phyloP scores from a whole-genome alignment of 305 asterid species.

The Vinca major region DNA sequence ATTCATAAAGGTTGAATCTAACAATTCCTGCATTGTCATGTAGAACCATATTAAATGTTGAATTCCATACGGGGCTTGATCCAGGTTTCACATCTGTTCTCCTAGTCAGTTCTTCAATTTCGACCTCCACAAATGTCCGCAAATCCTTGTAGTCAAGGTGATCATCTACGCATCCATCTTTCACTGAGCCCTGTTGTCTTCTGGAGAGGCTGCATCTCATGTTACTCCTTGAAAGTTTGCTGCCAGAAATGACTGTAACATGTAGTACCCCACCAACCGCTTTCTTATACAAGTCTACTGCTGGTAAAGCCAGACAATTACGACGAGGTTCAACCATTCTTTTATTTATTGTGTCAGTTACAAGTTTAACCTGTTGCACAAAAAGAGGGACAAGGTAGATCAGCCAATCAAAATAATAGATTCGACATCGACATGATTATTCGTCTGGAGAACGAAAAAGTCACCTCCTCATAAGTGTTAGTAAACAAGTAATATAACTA shows the following conservation, averaged over 20 bases:
- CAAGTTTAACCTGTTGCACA: conserved; percentile 63
- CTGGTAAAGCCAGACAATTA: conserved; percentile 78
- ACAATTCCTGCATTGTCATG: conserved; percentile 71
- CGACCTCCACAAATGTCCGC: conserved; percentile 79
- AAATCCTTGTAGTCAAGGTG: conserved; percentile 41
- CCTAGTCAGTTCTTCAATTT: conserved; percentile 77
- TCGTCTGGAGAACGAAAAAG: no score
- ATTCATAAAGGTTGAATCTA: conserved; percentile 64
- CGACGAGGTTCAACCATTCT: conserved; percentile 97
- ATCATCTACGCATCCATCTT: conserved; percentile 33
- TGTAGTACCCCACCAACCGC: conserved; percentile 73
- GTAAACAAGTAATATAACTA: no score
- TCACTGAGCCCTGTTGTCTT: conserved; percentile 27
- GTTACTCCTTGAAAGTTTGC: conserved; percentile 45
- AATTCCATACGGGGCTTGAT: conserved; percentile 73
- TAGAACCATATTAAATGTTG: conserved; percentile 69
- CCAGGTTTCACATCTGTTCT: conserved; percentile 59
- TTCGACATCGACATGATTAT: no score
- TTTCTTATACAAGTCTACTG: conserved; percentile 55
- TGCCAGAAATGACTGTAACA: conserved; percentile 61
- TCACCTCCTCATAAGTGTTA: no score
- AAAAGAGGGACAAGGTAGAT: not conserved
- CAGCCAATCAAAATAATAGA: no score
- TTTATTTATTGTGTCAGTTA: conserved; percentile 62
- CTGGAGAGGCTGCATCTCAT: conserved; percentile 33